Conservation (phyloP, 129 eudicot genomes). For the Flaveria sonorensis region DNA sequence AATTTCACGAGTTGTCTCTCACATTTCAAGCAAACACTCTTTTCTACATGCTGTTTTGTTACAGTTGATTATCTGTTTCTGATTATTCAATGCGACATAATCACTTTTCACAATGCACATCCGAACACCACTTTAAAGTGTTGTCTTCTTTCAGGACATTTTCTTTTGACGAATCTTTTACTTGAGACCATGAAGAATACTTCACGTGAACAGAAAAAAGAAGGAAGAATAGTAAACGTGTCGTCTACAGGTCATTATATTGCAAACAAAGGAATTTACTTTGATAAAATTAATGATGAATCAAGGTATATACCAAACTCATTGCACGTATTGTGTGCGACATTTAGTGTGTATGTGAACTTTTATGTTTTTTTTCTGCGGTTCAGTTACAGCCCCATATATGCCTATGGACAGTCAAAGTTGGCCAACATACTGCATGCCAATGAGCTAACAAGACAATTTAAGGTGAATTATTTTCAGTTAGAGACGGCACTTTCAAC, state of each 20-base stretch:
- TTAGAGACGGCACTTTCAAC: background rate
- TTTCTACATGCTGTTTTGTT: too few species aligned
- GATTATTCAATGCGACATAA: background rate
- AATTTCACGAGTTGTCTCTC: too few species aligned
- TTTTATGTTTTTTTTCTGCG: background rate
- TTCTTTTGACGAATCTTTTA: constrained; percentile 76
- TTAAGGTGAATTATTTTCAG: constrained; percentile 48
- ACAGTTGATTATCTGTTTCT: background rate
- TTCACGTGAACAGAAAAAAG: constrained; percentile 50
- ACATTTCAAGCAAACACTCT: too few species aligned
- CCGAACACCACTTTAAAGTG: background rate
- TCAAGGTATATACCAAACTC: constrained; percentile 46
- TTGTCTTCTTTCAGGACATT: constrained; percentile 59
- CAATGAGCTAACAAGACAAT: constrained; percentile 67
- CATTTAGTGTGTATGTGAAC: constrained; percentile 6
- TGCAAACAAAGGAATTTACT: constrained; percentile 56
- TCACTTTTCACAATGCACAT: background rate
- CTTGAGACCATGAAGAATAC: constrained; percentile 82
- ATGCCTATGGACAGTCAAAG: constrained; percentile 84
- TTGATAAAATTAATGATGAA: constrained; percentile 74
- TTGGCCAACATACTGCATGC: constrained; percentile 82
- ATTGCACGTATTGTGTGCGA: background rate
- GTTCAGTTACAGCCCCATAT: constrained; percentile 54
- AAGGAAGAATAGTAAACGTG: constrained; percentile 81
- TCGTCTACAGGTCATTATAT: constrained; percentile 74